Percentiles rank a stretch among this genome's conserved stretches.
phyloP scores from a whole-genome alignment of 2,329 filamentous ascomycete genomes.

The Colletotrichum scovillei region DNA sequence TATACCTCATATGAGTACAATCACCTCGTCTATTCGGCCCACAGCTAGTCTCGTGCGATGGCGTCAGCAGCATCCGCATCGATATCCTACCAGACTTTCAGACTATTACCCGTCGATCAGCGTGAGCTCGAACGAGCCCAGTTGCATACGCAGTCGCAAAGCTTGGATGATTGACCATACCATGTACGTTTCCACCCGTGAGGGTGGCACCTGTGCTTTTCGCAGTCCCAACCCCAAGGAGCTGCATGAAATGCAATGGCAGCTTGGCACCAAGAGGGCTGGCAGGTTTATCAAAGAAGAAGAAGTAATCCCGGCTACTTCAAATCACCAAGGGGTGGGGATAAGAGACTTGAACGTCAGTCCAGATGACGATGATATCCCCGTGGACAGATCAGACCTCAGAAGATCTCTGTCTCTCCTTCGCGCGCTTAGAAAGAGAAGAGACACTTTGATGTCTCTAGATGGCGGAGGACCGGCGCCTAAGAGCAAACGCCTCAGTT shows the following conservation, averaged over 20 bases:
- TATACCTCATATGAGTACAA: slow-evolving; percentile 58
- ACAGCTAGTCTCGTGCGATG: slow-evolving; percentile 50
- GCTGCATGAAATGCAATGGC: slow-evolving; percentile 56
- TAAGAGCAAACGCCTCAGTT: slow-evolving; percentile 13
- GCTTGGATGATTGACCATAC: slow-evolving; percentile 57
- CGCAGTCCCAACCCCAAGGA: slow-evolving; percentile 51
- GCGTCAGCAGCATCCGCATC: slow-evolving; percentile 49
- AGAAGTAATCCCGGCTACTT: slow-evolving; percentile 39
- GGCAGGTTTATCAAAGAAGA: slow-evolving; percentile 51
- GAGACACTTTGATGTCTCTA: neutral
- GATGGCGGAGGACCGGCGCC: neutral
- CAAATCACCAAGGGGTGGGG: slow-evolving; percentile 16
- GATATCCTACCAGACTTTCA: slow-evolving; percentile 54
- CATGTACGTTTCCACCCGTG: slow-evolving; percentile 53
- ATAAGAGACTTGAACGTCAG: slow-evolving; percentile 37
- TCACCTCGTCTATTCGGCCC: slow-evolving; percentile 53
- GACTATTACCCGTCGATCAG: slow-evolving; percentile 46
- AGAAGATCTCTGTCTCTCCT: neutral
- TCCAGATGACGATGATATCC: neutral
- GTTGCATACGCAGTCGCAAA: slow-evolving; percentile 52
- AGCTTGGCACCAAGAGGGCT: slow-evolving; percentile 39
- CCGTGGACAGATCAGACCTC: neutral
- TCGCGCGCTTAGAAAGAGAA: neutral
- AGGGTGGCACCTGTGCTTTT: slow-evolving; percentile 50
- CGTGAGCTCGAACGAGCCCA: slow-evolving; percentile 41